Evolutionary conservation across 2,329 filamentous ascomycete genomes (phyloP).

Genomic region (Colletotrichum lentis): DNA sequence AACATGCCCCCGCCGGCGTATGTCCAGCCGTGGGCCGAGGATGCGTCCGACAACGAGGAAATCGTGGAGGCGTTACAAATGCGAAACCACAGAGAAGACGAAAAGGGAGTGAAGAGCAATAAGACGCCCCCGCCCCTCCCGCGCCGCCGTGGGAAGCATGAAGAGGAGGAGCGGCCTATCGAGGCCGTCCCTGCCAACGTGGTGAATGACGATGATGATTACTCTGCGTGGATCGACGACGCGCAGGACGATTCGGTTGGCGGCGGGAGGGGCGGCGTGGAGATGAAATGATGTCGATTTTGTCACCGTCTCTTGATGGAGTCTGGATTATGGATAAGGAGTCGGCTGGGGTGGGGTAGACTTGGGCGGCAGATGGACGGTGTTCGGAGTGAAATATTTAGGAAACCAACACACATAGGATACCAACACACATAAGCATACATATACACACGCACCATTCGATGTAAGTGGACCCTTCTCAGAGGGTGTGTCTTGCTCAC

Average conservation of each 20-base stretch:
- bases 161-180: conserved; percentile 29
- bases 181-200: conserved; percentile 37
- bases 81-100: neutral
- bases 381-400: neutral
- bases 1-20: conserved; percentile 20
- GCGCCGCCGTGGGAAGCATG: conserved; percentile 15
- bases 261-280: neutral
- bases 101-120: conserved; percentile 23
- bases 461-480: neutral
- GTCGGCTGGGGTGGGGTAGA: neutral
- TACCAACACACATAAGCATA: neutral
- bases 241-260: conserved; percentile 17
- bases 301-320: neutral
- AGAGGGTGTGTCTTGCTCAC: neutral
- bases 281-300: conserved; percentile 5
- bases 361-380: neutral
- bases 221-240: conserved; percentile 50
- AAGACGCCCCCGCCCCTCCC: conserved; percentile 27
- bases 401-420: conserved; percentile 11
- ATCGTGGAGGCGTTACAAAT: neutral
- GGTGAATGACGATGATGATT: conserved; percentile 48
- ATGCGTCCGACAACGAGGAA: conserved; percentile 19
- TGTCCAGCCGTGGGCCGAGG: conserved; percentile 31
- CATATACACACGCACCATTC: neutral
- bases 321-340: conserved; percentile 1